Evolutionary conservation across 2,329 filamentous ascomycete species (phyloP).

Genomic region (Curvularia lunata): DNA sequence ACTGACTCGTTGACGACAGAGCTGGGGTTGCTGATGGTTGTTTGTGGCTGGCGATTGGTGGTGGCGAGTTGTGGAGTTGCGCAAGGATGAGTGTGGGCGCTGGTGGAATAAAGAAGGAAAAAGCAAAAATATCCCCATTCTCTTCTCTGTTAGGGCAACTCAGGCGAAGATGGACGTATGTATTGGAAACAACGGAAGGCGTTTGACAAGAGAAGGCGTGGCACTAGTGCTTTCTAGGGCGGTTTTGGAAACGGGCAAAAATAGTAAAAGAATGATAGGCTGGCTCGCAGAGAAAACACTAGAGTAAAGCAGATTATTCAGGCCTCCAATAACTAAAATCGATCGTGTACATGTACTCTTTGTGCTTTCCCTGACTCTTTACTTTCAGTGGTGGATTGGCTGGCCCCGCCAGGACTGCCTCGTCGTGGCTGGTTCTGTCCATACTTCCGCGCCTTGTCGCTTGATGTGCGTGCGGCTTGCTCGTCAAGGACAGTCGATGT

Average conservation of each 20-base stretch:
- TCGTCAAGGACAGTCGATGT: slow-evolving; percentile 30
- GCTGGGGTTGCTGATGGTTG: neutral
- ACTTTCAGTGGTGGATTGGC: slow-evolving; percentile 20
- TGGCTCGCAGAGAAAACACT: no score
- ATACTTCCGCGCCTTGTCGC: slow-evolving; percentile 4
- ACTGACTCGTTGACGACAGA: neutral
- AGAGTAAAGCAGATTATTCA: neutral
- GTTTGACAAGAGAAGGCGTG: neutral
- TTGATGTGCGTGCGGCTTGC: slow-evolving; percentile 5
- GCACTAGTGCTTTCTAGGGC: neutral
- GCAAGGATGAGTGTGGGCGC: no score
- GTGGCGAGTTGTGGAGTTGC: no score
- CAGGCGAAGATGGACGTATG: neutral
- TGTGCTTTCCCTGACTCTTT: slow-evolving; percentile 13
- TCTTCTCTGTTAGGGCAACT: neutral
- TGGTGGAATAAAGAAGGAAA: neutral
- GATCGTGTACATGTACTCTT: slow-evolving; percentile 4
- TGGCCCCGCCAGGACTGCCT: slow-evolving; percentile 20
- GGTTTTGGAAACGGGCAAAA: neutral
- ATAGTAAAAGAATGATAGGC: neutral
- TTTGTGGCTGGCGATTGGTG: neutral
- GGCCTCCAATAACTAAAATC: slow-evolving; percentile 2
- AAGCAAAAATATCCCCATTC: neutral
- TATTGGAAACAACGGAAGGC: neutral
- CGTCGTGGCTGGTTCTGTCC: slow-evolving; percentile 7